phyloP scores from a whole-genome alignment of 2,329 filamentous ascomycete genomes.

The Colletotrichum aenigma region DNA sequence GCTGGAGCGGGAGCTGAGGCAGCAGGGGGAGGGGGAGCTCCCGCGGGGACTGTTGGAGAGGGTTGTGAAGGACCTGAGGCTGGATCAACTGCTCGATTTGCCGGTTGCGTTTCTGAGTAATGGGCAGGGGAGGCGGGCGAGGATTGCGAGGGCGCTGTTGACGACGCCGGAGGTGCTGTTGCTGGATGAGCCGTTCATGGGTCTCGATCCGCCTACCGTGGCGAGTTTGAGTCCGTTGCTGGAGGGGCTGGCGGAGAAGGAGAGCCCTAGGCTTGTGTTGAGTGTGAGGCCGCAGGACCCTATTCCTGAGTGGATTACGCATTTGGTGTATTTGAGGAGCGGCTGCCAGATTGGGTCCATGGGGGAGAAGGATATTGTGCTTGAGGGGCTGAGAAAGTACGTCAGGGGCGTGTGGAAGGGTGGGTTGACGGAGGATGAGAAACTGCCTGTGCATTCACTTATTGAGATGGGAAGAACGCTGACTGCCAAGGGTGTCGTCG shows the following conservation, averaged over 20 bases:
- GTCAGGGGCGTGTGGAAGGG: slow-evolving; percentile 51
- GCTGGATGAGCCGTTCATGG: slow-evolving; percentile 95
- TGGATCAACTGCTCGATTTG: slow-evolving; percentile 74
- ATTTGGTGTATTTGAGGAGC: slow-evolving; percentile 74
- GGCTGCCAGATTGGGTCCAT: slow-evolving; percentile 69
- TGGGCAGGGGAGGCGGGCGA: slow-evolving; percentile 84
- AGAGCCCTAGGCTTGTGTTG: slow-evolving; percentile 75
- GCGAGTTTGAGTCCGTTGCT: slow-evolving; percentile 74
- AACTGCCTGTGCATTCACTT: slow-evolving; percentile 51
- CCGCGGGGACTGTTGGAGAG: slow-evolving; percentile 58
- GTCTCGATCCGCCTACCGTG: slow-evolving; percentile 85
- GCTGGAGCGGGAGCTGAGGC: slow-evolving; percentile 47
- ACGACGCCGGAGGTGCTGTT: slow-evolving; percentile 80
- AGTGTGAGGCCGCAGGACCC: slow-evolving; percentile 84
- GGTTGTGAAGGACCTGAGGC: slow-evolving; percentile 72
- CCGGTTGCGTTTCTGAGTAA: slow-evolving; percentile 92
- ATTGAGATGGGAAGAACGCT: slow-evolving; percentile 55
- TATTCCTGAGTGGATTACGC: slow-evolving; percentile 89
- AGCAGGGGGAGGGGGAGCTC: slow-evolving; percentile 51
- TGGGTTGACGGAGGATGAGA: slow-evolving; percentile 47
- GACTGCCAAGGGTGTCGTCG: slow-evolving; percentile 41
- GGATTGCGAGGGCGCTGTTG: slow-evolving; percentile 86
- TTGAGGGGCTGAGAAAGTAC: slow-evolving; percentile 56
- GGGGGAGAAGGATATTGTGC: slow-evolving; percentile 68
- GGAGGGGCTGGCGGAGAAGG: slow-evolving; percentile 67